Conservation (phyloP, 495 filamentous ascomycete genomes). For the Aspergillus sclerotiicarbonarius region DNA sequence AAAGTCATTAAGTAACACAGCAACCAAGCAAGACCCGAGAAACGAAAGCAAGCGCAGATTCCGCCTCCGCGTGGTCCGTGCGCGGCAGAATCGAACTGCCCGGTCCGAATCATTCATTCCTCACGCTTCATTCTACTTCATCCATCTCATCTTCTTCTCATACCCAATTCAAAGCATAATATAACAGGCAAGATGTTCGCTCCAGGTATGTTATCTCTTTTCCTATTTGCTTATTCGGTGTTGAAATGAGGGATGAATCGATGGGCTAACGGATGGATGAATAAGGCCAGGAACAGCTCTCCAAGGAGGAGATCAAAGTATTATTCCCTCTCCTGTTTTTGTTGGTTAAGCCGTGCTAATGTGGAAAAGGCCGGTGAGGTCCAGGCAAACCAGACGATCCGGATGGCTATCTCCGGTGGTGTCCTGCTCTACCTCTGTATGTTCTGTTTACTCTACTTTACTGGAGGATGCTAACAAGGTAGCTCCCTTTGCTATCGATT, state of each 20-base stretch:
- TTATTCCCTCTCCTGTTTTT: constrained; percentile 6
- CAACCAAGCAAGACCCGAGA: not conserved
- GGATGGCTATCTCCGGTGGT: constrained; percentile 58
- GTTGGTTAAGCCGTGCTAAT: not conserved
- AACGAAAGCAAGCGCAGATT: not conserved
- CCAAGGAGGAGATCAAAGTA: constrained; percentile 49
- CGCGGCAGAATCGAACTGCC: constrained; percentile 15
- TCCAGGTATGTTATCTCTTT: constrained; percentile 33
- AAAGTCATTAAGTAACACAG: not conserved
- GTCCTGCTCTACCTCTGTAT: constrained; percentile 81
- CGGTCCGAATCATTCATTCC: not conserved
- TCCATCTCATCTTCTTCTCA: constrained; percentile 2
- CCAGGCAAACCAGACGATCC: constrained; percentile 66
- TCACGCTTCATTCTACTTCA: not conserved
- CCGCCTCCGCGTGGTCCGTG: constrained; percentile 22
- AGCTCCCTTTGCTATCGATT: constrained; percentile 85
- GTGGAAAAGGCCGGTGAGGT: constrained; percentile 57
- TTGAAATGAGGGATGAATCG: not conserved
- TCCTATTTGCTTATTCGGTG: not conserved
- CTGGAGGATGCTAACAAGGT: not conserved
- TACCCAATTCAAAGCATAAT: not conserved
- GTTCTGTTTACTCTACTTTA: constrained; percentile 4
- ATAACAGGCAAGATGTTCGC: constrained; percentile 42
- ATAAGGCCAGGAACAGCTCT: constrained; percentile 45
- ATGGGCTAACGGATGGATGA: not conserved